These are phyloP conservation scores for Diddensiella transvaalensis DNA, from an alignment of 805 yeast genomes.

Conservation along the genomic window DNA sequence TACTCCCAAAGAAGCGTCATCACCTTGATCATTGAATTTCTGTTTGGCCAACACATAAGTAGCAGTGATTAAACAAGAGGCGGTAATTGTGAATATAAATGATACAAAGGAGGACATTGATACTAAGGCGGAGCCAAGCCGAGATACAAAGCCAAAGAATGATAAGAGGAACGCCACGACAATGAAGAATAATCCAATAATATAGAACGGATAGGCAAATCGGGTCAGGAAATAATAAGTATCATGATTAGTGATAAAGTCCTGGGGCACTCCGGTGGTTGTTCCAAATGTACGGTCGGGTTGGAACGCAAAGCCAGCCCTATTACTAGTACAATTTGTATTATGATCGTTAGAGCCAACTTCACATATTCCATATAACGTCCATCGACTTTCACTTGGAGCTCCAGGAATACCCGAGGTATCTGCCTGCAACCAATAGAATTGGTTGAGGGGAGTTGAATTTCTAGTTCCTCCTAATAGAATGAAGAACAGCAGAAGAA, in stretches of 20 bases:
- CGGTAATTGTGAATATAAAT: conserved; percentile 39
- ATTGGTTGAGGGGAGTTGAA: conserved; percentile 52
- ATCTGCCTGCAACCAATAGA: conserved; percentile 79
- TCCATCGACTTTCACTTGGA: conserved; percentile 65
- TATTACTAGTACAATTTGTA: conserved; percentile 47
- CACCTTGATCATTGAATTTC: conserved; percentile 52
- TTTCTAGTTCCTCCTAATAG: conserved; percentile 62
- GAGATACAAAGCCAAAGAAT: conserved; percentile 24
- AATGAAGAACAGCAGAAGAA: conserved; percentile 55
- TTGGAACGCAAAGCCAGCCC: conserved; percentile 81
- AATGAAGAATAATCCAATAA: conserved; percentile 55
- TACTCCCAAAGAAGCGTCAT: conserved; percentile 30
- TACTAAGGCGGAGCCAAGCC: conserved; percentile 29
- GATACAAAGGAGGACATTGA: conserved; percentile 27
- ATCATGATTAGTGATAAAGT: conserved; percentile 46
- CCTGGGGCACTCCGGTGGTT: conserved; percentile 48
- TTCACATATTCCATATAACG: conserved; percentile 65
- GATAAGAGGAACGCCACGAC: conserved; percentile 43
- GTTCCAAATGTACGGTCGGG: conserved; percentile 72
- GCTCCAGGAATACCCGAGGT: conserved; percentile 50
- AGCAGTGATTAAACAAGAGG: conserved; percentile 72
- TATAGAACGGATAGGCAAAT: conserved; percentile 61
- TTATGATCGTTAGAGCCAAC: conserved; percentile 44
- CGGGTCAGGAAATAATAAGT: conserved; percentile 64
- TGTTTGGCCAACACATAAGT: conserved; percentile 69